phyloP scores from a whole-genome alignment of 2,329 filamentous ascomycete species.

The Chalaropsis thielavioides region DNA sequence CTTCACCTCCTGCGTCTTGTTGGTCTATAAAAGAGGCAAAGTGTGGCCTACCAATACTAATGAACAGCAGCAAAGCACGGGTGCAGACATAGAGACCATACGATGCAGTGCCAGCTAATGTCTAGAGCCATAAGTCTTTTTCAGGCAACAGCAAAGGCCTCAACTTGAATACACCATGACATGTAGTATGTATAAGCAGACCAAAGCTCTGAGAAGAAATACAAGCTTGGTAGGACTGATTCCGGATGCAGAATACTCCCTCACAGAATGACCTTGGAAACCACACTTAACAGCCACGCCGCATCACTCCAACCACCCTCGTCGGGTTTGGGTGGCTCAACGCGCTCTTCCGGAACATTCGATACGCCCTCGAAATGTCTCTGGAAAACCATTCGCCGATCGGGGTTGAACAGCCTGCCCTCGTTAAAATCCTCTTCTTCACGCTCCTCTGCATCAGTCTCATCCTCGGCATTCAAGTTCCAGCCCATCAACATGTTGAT shows the following conservation, averaged over 20 bases:
- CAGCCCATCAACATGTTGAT: conserved; percentile 44
- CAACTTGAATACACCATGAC: not conserved
- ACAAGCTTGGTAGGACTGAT: not conserved
- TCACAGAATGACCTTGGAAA: conserved; percentile 44
- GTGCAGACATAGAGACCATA: not conserved
- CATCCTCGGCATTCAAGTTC: conserved; percentile 24
- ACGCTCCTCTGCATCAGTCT: conserved; percentile 28
- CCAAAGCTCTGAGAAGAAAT: not conserved
- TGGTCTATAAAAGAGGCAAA: not conserved
- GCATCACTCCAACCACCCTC: conserved; percentile 52
- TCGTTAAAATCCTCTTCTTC: conserved; percentile 30
- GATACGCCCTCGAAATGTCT: conserved; percentile 20
- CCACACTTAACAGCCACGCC: conserved; percentile 52
- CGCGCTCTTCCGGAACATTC: conserved; percentile 30
- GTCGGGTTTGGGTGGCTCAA: conserved; percentile 37
- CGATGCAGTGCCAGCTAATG: not conserved
- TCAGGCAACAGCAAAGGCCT: not conserved
- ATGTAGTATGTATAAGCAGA: not conserved
- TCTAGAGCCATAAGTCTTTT: not conserved
- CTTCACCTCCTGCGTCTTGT: not conserved
- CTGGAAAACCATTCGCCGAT: conserved; percentile 5
- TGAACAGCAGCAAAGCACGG: not conserved
- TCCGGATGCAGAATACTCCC: no score
- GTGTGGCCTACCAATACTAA: not conserved
- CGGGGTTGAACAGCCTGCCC: conserved; percentile 20